Evolutionary conservation across 768 basidiomycete species (phyloP).

Genomic region (Grammothele lineata): DNA sequence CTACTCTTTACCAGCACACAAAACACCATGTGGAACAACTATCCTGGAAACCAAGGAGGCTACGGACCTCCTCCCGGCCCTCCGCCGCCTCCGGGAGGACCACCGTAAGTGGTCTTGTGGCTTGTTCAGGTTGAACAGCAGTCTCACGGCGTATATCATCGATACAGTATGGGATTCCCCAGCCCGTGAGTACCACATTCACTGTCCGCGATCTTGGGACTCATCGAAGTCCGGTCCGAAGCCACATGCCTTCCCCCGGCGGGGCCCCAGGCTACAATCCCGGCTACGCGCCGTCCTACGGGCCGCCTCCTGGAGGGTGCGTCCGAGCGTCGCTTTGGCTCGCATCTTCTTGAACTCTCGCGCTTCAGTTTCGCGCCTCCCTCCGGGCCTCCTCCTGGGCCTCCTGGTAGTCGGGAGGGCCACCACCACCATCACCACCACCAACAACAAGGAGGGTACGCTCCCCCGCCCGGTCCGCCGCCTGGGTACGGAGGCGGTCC

Average conservation of each 20-base stretch:
- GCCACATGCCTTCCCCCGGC: slow-evolving; percentile 5
- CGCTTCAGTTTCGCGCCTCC: not conserved
- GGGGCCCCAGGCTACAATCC: slow-evolving; percentile 12
- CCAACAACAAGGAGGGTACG: slow-evolving; percentile 11
- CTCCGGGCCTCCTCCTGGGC: too few relatives aligned
- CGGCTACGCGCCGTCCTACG: slow-evolving; percentile 11
- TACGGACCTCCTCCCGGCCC: slow-evolving; percentile 9
- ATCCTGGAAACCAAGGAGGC: slow-evolving; percentile 16
- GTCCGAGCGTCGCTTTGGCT: not conserved
- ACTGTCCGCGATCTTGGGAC: not conserved
- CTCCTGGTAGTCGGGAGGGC: too few relatives aligned
- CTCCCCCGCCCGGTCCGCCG: slow-evolving; percentile 19
- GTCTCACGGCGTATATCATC: not conserved
- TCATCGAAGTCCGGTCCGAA: not conserved
- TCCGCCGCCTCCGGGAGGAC: slow-evolving; percentile 10
- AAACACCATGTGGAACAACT: slow-evolving; percentile 15
- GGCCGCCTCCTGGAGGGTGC: slow-evolving; percentile 18
- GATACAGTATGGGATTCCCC: slow-evolving; percentile 5
- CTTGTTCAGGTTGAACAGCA: not conserved
- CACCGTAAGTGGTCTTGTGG: slow-evolving; percentile 7
- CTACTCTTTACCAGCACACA: too few relatives aligned
- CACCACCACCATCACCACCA: slow-evolving; percentile 14
- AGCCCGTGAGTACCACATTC: slow-evolving; percentile 5
- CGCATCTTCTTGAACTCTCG: not conserved
- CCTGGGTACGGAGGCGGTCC: slow-evolving; percentile 8